These are phyloP conservation scores for Candida sanyaensis DNA, from an alignment of 1,139 yeast species.

Conservation along the genomic window DNA sequence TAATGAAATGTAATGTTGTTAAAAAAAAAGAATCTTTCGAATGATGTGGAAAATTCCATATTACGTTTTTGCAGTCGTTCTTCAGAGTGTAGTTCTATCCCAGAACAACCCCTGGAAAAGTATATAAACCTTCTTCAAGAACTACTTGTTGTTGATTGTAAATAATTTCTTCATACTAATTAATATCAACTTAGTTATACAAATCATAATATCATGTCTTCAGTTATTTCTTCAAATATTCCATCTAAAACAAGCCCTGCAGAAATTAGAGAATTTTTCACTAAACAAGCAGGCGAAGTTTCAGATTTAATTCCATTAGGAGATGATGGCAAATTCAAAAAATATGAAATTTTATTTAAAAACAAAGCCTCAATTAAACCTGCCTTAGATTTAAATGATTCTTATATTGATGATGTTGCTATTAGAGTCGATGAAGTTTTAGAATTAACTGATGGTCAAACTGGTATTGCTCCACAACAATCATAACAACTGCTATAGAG, in stretches of 20 bases:
- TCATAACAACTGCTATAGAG: slow-evolving; percentile 4
- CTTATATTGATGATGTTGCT: slow-evolving; percentile 63
- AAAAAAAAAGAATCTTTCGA: too few relatives aligned
- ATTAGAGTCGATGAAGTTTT: slow-evolving; percentile 48
- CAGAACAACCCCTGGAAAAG: neutral
- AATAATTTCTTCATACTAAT: neutral
- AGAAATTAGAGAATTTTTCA: slow-evolving; percentile 66
- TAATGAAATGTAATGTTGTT: too few relatives aligned
- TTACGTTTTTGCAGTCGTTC: neutral
- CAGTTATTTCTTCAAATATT: slow-evolving; percentile 59
- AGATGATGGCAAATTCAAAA: slow-evolving; percentile 26
- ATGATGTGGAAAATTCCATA: neutral
- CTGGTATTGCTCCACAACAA: slow-evolving; percentile 6
- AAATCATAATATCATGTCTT: slow-evolving; percentile 24
- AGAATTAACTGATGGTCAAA: slow-evolving; percentile 20
- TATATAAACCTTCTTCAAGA: neutral
- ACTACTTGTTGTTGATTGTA: neutral
- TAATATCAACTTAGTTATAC: neutral
- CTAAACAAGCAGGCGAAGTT: slow-evolving; percentile 67
- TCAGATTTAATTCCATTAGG: slow-evolving; percentile 12
- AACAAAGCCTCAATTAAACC: slow-evolving; percentile 66
- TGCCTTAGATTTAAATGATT: slow-evolving; percentile 71
- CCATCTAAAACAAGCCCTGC: slow-evolving; percentile 54
- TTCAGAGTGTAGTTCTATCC: too few relatives aligned
- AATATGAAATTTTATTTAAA: slow-evolving; percentile 54